These are phyloP conservation scores for Candida ponderosae DNA, from an alignment of 805 yeast genomes.

Conservation along the genomic window DNA sequence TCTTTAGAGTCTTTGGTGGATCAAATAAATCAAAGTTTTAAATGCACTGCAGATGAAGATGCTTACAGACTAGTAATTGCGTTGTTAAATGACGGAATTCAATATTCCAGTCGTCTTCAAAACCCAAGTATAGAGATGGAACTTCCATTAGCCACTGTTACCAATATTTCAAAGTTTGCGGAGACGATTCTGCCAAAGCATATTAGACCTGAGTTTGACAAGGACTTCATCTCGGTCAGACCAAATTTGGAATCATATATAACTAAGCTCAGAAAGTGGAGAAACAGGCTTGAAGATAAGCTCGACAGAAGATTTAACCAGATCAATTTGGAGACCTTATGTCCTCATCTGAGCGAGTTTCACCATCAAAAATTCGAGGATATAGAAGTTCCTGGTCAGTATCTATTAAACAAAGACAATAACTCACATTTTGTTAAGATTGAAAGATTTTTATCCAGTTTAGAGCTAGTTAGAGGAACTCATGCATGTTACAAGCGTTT, in stretches of 20 bases:
- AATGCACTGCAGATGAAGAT: slow-evolving; percentile 91
- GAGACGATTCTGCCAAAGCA: slow-evolving; percentile 88
- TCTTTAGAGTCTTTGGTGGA: slow-evolving; percentile 93
- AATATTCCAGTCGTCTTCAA: slow-evolving; percentile 77
- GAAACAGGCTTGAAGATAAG: slow-evolving; percentile 86
- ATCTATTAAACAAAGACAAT: slow-evolving; percentile 78
- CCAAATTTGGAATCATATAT: slow-evolving; percentile 89
- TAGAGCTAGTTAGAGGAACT: slow-evolving; percentile 84
- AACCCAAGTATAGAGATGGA: slow-evolving; percentile 84
- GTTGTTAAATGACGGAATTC: slow-evolving; percentile 86
- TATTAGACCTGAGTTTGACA: slow-evolving; percentile 82
- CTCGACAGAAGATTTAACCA: slow-evolving; percentile 76
- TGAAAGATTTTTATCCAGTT: slow-evolving; percentile 83
- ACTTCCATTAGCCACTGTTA: slow-evolving; percentile 86
- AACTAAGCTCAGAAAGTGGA: slow-evolving; percentile 79
- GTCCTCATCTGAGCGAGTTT: slow-evolving; percentile 94
- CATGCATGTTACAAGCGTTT: slow-evolving; percentile 85
- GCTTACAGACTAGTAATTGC: slow-evolving; percentile 93
- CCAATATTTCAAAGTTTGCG: slow-evolving; percentile 81
- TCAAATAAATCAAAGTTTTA: slow-evolving; percentile 89
- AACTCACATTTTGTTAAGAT: slow-evolving; percentile 89
- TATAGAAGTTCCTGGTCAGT: slow-evolving; percentile 96
- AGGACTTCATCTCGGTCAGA: slow-evolving; percentile 78
- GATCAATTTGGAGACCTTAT: slow-evolving; percentile 79
- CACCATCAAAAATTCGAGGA: slow-evolving; percentile 98